Evolutionary conservation across 139 green algal genomes (phyloP).

Genomic region (Coelastrella sp.): DNA sequence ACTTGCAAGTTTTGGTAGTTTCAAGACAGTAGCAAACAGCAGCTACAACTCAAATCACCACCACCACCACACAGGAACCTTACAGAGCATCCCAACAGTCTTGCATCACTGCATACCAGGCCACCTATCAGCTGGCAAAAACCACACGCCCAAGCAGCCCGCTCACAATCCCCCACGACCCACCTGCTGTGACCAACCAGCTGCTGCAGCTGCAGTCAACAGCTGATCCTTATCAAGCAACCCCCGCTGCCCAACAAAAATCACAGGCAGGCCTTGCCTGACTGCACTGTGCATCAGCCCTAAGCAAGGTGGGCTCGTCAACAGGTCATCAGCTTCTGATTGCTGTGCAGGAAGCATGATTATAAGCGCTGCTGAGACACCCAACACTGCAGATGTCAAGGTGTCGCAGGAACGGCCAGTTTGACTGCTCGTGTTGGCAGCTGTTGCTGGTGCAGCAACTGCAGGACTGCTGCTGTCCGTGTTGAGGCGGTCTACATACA

Average conservation of each 20-base stretch:
- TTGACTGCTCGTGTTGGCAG: neutral
- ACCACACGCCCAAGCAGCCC: neutral
- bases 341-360: neutral
- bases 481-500: neutral
- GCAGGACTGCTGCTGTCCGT: neutral
- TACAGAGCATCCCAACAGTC: too few relatives aligned
- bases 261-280: neutral
- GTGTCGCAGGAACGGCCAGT: neutral
- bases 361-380: neutral
- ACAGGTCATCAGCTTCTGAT: neutral
- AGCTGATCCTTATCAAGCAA: neutral
- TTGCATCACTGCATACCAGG: neutral
- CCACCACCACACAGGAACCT: too few relatives aligned
- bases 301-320: neutral
- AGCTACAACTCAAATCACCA: too few relatives aligned
- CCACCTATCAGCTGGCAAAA: too few relatives aligned
- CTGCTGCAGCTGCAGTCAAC: neutral
- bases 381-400: neutral
- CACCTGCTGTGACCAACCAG: slow-evolving; percentile 32
- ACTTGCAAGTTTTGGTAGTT: too few relatives aligned
- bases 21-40: too few relatives aligned
- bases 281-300: neutral
- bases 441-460: neutral
- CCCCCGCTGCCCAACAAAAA: neutral
- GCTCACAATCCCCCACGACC: neutral